These are phyloP conservation scores for Alternaria sp. DNA, from an alignment of 2,329 filamentous ascomycete genomes.

Conservation along the genomic window DNA sequence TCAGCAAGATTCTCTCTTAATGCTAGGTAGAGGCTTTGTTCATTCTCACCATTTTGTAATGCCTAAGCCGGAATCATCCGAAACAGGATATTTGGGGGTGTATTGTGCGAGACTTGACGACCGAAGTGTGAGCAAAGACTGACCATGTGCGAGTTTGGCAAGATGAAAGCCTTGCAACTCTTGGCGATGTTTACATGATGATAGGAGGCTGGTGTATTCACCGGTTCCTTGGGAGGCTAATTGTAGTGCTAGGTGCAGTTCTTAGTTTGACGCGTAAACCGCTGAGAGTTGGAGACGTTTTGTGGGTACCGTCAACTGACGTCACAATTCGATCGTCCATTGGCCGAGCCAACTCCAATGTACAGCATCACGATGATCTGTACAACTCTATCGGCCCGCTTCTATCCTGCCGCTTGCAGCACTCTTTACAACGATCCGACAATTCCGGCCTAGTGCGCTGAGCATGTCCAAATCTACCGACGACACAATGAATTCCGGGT, in stretches of 20 bases:
- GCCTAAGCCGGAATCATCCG: too few relatives aligned
- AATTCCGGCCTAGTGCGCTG: conserved; percentile 13
- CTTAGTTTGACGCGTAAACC: background rate
- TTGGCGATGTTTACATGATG: background rate
- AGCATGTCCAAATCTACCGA: conserved; percentile 20
- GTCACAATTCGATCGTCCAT: conserved; percentile 18
- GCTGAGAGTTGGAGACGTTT: background rate
- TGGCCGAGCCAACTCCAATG: conserved; percentile 9
- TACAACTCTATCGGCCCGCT: conserved; percentile 12
- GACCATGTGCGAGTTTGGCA: too few relatives aligned
- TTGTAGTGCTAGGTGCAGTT: background rate
- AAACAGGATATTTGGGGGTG: too few relatives aligned
- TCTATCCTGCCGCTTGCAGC: conserved; percentile 3
- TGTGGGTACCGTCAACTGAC: conserved; percentile 8
- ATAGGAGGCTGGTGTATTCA: background rate
- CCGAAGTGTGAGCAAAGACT: too few relatives aligned
- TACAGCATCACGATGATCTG: conserved; percentile 8
- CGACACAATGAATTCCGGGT: conserved; percentile 4
- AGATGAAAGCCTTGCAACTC: too few relatives aligned
- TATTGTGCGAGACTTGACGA: too few relatives aligned
- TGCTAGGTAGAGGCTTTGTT: too few relatives aligned
- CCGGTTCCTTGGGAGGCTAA: background rate
- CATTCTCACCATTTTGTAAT: too few relatives aligned
- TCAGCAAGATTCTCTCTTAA: too few relatives aligned
- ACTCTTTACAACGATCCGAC: conserved; percentile 16